Conservation (phyloP, 2,329 filamentous ascomycete species). For the Colletotrichum tofieldiae region DNA sequence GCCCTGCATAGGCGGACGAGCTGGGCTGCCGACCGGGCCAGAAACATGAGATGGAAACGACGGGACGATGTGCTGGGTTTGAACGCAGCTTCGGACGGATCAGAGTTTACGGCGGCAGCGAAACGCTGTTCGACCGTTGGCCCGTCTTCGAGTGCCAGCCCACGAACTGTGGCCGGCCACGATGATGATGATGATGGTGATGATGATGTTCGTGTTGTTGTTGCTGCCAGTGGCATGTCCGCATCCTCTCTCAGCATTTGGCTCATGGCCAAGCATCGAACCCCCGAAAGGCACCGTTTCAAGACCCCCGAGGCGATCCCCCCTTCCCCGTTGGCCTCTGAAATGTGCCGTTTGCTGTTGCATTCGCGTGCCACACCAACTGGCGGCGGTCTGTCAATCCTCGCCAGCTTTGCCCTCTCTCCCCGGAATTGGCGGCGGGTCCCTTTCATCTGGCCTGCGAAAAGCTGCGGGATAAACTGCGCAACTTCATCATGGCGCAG, state of each 20-base stretch:
- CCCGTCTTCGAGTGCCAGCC: neutral
- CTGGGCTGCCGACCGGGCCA: neutral
- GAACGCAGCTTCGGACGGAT: conserved; percentile 24
- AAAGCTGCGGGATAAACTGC: conserved; percentile 35
- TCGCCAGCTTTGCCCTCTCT: conserved; percentile 4
- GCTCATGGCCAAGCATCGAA: conserved; percentile 34
- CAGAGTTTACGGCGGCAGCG: neutral
- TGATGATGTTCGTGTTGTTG: neutral
- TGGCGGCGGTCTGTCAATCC: neutral
- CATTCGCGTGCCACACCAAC: conserved; percentile 2
- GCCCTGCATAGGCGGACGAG: neutral
- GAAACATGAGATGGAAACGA: conserved; percentile 34
- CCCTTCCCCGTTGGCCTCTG: conserved; percentile 1
- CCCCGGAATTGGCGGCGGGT: conserved; percentile 29
- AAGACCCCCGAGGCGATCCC: conserved; percentile 42
- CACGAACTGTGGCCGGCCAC: neutral
- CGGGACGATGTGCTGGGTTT: conserved; percentile 38
- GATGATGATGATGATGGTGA: neutral
- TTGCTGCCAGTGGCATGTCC: neutral
- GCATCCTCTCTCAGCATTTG: conserved; percentile 14
- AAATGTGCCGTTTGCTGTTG: conserved; percentile 8
- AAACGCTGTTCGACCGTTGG: neutral
- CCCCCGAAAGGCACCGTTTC: conserved; percentile 36
- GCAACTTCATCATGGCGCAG: neutral
- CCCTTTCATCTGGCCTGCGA: conserved; percentile 19